A percentile compares a stretch with the other conserved stretches of the same genome.
Conservation (phyloP, 2,329 filamentous ascomycete genomes). For the Furcasterigmium sp. region DNA sequence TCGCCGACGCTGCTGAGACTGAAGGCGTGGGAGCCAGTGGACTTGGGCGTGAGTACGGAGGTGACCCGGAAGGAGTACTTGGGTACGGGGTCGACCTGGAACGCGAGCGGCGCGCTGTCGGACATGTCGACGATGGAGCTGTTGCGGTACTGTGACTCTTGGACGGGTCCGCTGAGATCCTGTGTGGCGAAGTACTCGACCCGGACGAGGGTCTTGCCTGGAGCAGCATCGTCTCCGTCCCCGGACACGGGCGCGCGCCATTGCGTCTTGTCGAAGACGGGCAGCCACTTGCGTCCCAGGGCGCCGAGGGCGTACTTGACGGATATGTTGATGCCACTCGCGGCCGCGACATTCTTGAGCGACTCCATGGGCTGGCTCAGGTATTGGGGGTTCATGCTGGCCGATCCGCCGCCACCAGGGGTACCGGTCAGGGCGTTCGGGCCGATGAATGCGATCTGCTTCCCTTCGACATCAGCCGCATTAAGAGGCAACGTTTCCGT, state of each 20-base stretch:
- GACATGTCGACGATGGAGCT: not conserved
- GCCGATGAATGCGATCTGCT: not conserved
- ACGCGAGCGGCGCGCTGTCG: not conserved
- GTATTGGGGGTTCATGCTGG: slow-evolving; percentile 15
- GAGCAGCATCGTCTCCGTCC: not conserved
- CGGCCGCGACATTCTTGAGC: slow-evolving; percentile 1
- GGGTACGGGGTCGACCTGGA: not conserved
- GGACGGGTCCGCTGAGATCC: not conserved
- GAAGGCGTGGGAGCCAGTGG: slow-evolving; percentile 19
- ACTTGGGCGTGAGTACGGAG: slow-evolving; percentile 15
- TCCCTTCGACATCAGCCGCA: not conserved
- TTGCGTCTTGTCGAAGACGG: not conserved
- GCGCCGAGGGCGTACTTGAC: slow-evolving; percentile 6
- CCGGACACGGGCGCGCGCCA: not conserved
- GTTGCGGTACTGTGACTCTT: not conserved
- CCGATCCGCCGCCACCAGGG: slow-evolving; percentile 16
- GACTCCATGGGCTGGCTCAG: slow-evolving; percentile 10
- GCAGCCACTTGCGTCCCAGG: not conserved
- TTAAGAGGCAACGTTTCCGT: slow-evolving; percentile 2
- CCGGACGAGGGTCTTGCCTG: not conserved
- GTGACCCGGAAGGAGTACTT: not conserved
- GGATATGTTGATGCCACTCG: slow-evolving; percentile 3
- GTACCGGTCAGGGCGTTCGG: slow-evolving; percentile 12
- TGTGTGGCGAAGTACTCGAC: not conserved
- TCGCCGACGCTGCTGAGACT: slow-evolving; percentile 15